phyloP scores from a whole-genome alignment of 108 stramenopile genomes.

The Cylindrotheca closterium region DNA sequence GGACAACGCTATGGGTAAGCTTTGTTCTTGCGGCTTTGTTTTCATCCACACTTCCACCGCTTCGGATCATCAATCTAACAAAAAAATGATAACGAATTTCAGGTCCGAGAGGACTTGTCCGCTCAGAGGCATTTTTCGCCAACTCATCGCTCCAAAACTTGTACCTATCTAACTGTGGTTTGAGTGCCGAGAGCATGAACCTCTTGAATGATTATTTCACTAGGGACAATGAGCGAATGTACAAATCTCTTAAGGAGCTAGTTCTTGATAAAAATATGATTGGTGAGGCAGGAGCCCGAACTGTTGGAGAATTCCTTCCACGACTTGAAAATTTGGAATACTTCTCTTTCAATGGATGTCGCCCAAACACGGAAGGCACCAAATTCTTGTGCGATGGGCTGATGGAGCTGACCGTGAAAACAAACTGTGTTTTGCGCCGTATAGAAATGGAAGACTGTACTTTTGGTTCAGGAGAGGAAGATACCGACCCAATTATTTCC shows the following conservation, averaged over 20 bases:
- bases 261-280: slow-evolving; percentile 31
- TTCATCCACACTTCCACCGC: not conserved
- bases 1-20: slow-evolving; percentile 40
- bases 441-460: slow-evolving; percentile 18
- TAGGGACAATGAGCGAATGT: slow-evolving; percentile 7
- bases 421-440: not conserved
- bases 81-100: too few species aligned
- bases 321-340: slow-evolving; percentile 7
- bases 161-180: slow-evolving; percentile 24
- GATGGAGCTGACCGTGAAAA: slow-evolving; percentile 6
- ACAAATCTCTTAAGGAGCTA: slow-evolving; percentile 8
- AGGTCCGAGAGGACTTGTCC: slow-evolving; percentile 14
- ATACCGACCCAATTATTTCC: not conserved
- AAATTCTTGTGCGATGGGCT: slow-evolving; percentile 16
- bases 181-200: slow-evolving; percentile 24
- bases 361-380: slow-evolving; percentile 18
- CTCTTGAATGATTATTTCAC: not conserved
- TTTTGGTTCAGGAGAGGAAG: slow-evolving; percentile 18
- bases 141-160: slow-evolving; percentile 14
- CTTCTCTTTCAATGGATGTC: slow-evolving; percentile 20
- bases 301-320: slow-evolving; percentile 10
- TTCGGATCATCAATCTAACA: too few species aligned
- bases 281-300: slow-evolving; percentile 19
- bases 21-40: not conserved
- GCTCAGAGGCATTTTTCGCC: slow-evolving; percentile 11